Evolutionary conservation across 148 eudicot species (phyloP).

Genomic region (Rhododendron henanense): DNA sequence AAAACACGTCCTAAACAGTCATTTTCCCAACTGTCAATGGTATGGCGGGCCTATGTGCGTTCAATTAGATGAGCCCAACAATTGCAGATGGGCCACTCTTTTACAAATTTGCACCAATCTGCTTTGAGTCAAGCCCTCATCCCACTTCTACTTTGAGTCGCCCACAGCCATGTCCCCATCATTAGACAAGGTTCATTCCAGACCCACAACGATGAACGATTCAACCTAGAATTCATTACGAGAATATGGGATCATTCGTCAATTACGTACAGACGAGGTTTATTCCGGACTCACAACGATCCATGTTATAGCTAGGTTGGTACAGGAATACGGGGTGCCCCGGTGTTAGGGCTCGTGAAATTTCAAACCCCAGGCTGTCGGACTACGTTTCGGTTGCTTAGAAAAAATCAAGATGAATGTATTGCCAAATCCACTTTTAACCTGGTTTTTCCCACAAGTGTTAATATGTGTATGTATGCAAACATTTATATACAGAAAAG

Average conservation of each 20-base stretch:
- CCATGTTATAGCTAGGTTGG: not conserved
- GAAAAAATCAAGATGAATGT: no score
- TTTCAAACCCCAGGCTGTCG: no score
- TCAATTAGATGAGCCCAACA: not conserved
- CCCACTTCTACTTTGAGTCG: not conserved
- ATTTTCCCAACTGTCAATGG: not conserved
- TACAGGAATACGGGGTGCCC: not conserved
- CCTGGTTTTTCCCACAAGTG: no score
- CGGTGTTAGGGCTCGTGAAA: not conserved
- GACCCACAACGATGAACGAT: no score
- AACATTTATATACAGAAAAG: no score
- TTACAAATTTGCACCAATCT: not conserved
- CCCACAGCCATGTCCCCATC: not conserved
- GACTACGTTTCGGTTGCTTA: no score
- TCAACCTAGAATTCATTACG: no score
- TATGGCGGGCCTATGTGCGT: not conserved
- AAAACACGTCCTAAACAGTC: no score
- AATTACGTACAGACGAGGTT: no score
- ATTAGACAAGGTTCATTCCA: not conserved
- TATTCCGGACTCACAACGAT: not conserved
- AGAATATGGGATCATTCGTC: no score
- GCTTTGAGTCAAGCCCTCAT: not conserved
- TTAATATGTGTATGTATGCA: no score
- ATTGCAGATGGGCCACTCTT: not conserved
- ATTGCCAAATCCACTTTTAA: no score